phyloP scores from a whole-genome alignment of 2,329 filamentous ascomycete genomes.

The Elsinoe batatas region DNA sequence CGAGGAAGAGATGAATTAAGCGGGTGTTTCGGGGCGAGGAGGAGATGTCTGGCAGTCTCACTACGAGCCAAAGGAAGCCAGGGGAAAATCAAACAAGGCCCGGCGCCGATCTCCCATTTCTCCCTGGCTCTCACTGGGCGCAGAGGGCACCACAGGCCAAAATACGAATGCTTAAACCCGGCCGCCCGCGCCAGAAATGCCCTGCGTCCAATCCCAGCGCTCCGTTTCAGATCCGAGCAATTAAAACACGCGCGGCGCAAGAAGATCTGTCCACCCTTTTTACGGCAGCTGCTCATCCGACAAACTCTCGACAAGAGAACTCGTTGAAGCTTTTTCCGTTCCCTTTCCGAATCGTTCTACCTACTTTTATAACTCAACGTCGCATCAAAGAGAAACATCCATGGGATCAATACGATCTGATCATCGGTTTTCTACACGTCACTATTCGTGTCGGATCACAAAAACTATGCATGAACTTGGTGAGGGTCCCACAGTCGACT shows the following conservation, averaged over 20 bases:
- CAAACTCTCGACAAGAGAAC: too few species aligned
- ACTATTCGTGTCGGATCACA: background rate
- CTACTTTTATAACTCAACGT: background rate
- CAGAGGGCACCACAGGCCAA: background rate
- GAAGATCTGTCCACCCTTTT: background rate
- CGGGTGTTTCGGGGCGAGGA: background rate
- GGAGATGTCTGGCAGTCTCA: background rate
- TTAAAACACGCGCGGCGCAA: background rate
- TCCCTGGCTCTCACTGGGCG: too few species aligned
- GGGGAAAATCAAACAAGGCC: slow-evolving; percentile 4
- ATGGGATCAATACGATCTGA: background rate
- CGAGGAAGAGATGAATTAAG: slow-evolving; percentile 1
- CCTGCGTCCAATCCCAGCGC: background rate
- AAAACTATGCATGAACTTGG: background rate
- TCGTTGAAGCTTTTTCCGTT: too few species aligned
- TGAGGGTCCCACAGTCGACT: background rate
- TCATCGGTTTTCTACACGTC: background rate
- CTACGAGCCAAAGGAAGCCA: background rate
- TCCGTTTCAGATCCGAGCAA: slow-evolving; percentile 5
- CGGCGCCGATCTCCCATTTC: background rate
- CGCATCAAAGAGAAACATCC: background rate
- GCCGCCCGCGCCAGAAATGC: background rate
- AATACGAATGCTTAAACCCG: background rate
- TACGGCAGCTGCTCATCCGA: slow-evolving; percentile 1
- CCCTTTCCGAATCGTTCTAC: background rate